Percentiles rank a stretch among this genome's conserved stretches.
phyloP scores from a whole-genome alignment of 352 stramenopile species.

The Phytophthora melonis region DNA sequence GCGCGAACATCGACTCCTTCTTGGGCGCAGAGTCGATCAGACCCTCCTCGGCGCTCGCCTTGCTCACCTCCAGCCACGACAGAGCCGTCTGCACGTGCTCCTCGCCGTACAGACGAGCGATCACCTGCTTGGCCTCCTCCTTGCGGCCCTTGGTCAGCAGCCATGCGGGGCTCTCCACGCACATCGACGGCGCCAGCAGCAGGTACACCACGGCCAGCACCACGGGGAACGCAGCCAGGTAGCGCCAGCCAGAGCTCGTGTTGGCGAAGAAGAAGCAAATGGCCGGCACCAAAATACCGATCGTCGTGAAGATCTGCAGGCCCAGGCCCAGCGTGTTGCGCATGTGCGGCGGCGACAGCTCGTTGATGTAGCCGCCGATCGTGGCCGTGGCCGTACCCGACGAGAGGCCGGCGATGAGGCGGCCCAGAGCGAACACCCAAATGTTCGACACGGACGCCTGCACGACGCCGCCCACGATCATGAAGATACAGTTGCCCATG shows the following conservation, averaged over 20 bases:
- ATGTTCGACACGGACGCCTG: too few relatives aligned
- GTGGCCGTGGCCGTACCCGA: too few relatives aligned
- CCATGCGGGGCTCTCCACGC: slow-evolving; percentile 24
- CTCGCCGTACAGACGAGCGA: too few relatives aligned
- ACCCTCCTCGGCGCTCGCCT: slow-evolving; percentile 8
- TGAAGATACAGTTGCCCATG: slow-evolving; percentile 31
- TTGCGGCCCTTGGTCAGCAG: slow-evolving; percentile 32
- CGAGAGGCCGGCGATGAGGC: too few relatives aligned
- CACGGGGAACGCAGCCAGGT: slow-evolving; percentile 25
- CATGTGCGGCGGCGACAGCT: too few relatives aligned
- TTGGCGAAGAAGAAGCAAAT: slow-evolving; percentile 25
- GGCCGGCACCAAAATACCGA: slow-evolving; percentile 14
- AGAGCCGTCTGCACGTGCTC: slow-evolving; percentile 26
- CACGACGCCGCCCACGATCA: too few relatives aligned
- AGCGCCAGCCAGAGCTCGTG: slow-evolving; percentile 21
- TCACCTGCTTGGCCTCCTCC: too few relatives aligned
- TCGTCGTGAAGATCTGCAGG: slow-evolving; percentile 26
- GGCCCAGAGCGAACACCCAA: too few relatives aligned
- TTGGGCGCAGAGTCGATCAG: slow-evolving; percentile 10
- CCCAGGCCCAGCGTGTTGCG: slow-evolving; percentile 7
- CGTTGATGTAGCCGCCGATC: too few relatives aligned
- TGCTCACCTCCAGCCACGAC: slow-evolving; percentile 23
- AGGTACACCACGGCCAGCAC: slow-evolving; percentile 17
- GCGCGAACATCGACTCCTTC: slow-evolving; percentile 33
- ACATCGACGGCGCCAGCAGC: slow-evolving; percentile 17